These are phyloP conservation scores for Fonsecaea pugnacius DNA, from an alignment of 2,329 filamentous ascomycete species.

Conservation along the genomic window DNA sequence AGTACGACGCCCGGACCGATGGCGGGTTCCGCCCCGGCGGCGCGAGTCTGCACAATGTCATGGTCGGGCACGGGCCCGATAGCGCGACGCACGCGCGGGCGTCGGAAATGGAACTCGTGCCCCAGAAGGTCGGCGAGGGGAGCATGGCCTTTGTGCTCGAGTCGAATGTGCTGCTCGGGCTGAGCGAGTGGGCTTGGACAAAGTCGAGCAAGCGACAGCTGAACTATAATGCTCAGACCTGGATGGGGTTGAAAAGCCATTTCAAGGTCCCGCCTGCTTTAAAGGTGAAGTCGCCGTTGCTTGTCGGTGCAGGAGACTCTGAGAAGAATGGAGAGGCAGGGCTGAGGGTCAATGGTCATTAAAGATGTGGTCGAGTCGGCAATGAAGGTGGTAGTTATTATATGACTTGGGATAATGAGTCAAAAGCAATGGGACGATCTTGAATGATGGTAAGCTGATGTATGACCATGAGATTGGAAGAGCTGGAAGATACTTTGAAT, in stretches of 20 bases:
- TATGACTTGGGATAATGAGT: no score
- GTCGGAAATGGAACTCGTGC: constrained; percentile 57
- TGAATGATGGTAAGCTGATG: no score
- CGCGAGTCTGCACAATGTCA: constrained; percentile 69
- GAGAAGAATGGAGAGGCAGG: no score
- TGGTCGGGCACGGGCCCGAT: constrained; percentile 69
- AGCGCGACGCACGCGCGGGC: constrained; percentile 59
- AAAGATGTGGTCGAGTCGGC: no score
- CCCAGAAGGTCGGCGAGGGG: constrained; percentile 60
- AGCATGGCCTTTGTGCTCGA: constrained; percentile 69
- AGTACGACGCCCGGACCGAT: constrained; percentile 63
- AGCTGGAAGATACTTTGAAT: no score
- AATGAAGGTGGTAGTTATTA: no score
- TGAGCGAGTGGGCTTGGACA: constrained; percentile 67
- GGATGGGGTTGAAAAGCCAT: constrained; percentile 1
- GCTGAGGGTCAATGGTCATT: no score
- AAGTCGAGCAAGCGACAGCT: not conserved
- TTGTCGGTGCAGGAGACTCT: not conserved
- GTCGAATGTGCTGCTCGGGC: constrained; percentile 68
- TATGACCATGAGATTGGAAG: no score
- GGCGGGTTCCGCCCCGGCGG: constrained; percentile 64
- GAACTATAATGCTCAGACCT: constrained; percentile 2
- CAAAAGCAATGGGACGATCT: no score
- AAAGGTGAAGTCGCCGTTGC: not conserved
- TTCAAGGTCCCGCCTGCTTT: not conserved